Evolutionary conservation across 192 early-diverging fungal species (phyloP).

Genomic region (Phlyctochytrium bullatum): DNA sequence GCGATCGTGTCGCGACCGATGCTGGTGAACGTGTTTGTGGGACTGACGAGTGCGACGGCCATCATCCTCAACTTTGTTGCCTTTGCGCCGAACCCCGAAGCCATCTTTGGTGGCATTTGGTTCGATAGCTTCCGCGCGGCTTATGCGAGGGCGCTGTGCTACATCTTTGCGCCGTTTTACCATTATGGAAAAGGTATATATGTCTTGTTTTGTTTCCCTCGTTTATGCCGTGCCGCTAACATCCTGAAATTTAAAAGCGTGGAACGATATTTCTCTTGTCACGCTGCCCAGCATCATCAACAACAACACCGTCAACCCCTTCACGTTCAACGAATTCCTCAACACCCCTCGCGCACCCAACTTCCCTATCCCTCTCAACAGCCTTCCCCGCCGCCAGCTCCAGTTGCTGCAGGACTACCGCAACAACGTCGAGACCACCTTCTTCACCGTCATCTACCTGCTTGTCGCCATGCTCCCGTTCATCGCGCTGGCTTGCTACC

Average conservation of each 20-base stretch:
- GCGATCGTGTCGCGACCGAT: constrained; percentile 11
- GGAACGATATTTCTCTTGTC: constrained; percentile 15
- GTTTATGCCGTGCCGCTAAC: too few relatives aligned
- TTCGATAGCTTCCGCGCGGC: constrained; percentile 13
- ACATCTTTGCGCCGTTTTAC: constrained; percentile 24
- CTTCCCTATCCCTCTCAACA: constrained; percentile 1
- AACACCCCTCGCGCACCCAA: background rate
- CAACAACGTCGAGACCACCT: background rate
- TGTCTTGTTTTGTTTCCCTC: too few relatives aligned
- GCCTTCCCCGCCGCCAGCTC: background rate
- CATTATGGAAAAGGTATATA: constrained; percentile 8
- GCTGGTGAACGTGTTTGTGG: constrained; percentile 17
- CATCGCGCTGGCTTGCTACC: constrained; percentile 41
- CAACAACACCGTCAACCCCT: background rate
- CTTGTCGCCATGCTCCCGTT: constrained; percentile 30
- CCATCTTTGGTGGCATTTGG: constrained; percentile 1
- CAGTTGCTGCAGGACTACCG: background rate
- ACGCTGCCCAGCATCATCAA: constrained; percentile 7
- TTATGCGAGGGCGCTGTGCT: constrained; percentile 21
- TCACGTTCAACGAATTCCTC: constrained; percentile 13
- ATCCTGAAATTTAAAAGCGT: background rate
- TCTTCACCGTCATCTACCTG: constrained; percentile 4
- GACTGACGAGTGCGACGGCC: background rate
- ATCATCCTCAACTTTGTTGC: constrained; percentile 13
- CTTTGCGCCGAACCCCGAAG: constrained; percentile 1